Evolutionary conservation across 768 basidiomycete species (phyloP).

Genomic region (Cystoderma amianthinum): DNA sequence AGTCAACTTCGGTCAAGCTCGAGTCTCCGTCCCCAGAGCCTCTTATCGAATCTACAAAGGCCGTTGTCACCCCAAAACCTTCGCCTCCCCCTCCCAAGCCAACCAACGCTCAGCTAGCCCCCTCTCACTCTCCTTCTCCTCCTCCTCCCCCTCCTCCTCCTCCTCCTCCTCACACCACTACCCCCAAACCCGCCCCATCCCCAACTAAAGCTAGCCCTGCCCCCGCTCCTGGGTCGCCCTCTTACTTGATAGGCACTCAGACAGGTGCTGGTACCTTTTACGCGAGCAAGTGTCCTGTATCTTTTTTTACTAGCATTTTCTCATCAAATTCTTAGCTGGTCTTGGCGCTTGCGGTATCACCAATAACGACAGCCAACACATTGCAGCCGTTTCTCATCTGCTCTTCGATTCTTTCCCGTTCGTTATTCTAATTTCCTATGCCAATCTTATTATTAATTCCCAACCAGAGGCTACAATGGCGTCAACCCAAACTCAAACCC

Average conservation of each 20-base stretch:
- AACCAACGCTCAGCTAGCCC: slow-evolving; percentile 4
- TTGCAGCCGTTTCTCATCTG: slow-evolving; percentile 49
- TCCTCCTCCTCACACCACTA: slow-evolving; percentile 3
- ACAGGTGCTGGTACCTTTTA: slow-evolving; percentile 54
- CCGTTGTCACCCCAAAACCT: slow-evolving; percentile 8
- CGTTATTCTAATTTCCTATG: slow-evolving; percentile 13
- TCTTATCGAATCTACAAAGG: slow-evolving; percentile 4
- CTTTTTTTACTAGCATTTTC: slow-evolving; percentile 2
- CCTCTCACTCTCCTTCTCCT: slow-evolving; percentile 1
- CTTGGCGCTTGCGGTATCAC: slow-evolving; percentile 59
- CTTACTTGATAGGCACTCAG: slow-evolving; percentile 42
- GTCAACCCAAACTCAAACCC: slow-evolving; percentile 73
- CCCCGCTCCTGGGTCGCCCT: slow-evolving; percentile 18
- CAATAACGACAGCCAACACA: slow-evolving; percentile 42
- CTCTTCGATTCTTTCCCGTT: slow-evolving; percentile 60
- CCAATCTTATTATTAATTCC: neutral
- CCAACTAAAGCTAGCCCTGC: slow-evolving; percentile 7
- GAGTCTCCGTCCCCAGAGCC: slow-evolving; percentile 6
- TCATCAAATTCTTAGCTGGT: slow-evolving; percentile 31
- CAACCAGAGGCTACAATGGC: slow-evolving; percentile 42
- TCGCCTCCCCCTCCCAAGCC: slow-evolving; percentile 9
- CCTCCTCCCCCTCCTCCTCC: slow-evolving; percentile 7
- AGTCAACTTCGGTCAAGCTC: slow-evolving; percentile 7
- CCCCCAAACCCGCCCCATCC: slow-evolving; percentile 7
- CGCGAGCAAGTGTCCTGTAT: slow-evolving; percentile 22